Evolutionary conservation across 768 basidiomycete genomes (phyloP).

Genomic region (Gloeopeniophorella convolvens): DNA sequence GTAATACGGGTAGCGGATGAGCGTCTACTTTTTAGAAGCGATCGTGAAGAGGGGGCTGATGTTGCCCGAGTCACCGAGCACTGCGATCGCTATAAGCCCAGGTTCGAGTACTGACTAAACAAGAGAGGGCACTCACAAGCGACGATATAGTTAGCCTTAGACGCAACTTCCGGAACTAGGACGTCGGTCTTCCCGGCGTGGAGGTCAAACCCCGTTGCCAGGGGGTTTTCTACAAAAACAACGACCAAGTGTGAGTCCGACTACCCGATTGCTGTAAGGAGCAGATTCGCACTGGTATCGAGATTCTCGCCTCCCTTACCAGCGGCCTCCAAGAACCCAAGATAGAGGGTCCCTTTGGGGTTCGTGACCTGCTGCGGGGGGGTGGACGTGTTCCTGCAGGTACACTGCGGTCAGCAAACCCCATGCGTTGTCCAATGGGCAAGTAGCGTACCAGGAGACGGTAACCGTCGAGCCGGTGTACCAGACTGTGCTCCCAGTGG

Average conservation of each 20-base stretch:
- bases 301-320: conserved; percentile 45
- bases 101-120: not conserved
- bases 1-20: not conserved
- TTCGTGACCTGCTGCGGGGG: conserved; percentile 31
- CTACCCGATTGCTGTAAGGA: too few relatives aligned
- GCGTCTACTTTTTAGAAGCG: not conserved
- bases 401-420: too few relatives aligned
- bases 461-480: conserved; percentile 37
- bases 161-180: conserved; percentile 43
- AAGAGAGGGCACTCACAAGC: conserved; percentile 43
- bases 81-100: conserved; percentile 29
- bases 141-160: conserved; percentile 48
- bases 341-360: conserved; percentile 41
- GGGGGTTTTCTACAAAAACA: conserved; percentile 41
- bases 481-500: conserved; percentile 44
- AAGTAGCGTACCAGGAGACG: conserved; percentile 51
- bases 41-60: conserved; percentile 55
- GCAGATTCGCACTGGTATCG: conserved; percentile 47
- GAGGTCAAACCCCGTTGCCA: conserved; percentile 51
- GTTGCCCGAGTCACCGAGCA: conserved; percentile 66
- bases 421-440: too few relatives aligned
- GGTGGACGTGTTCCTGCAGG: conserved; percentile 40
- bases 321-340: conserved; percentile 41
- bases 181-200: conserved; percentile 42
- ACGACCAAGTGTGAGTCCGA: too few relatives aligned